These are phyloP conservation scores for Aspergillus hiratsukae DNA, from an alignment of 2,329 filamentous ascomycete genomes.

Conservation along the genomic window DNA sequence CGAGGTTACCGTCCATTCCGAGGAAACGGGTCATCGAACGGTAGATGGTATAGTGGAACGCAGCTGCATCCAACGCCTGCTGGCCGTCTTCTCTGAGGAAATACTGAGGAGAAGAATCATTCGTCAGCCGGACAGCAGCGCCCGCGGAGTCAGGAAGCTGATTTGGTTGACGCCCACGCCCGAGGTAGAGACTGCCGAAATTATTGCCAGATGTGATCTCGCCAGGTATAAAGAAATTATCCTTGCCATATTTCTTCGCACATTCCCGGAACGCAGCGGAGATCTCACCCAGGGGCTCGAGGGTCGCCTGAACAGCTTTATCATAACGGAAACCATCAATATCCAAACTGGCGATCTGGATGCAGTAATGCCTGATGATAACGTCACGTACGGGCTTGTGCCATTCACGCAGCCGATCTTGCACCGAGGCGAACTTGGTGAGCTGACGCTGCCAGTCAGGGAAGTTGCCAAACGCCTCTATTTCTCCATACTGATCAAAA, in stretches of 20 bases:
- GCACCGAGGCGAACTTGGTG: conserved; percentile 61
- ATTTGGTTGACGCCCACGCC: conserved; percentile 54
- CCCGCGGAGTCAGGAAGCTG: conserved; percentile 43
- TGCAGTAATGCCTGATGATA: conserved; percentile 58
- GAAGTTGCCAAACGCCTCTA: conserved; percentile 59
- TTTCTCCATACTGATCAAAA: conserved; percentile 61
- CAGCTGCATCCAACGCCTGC: conserved; percentile 54
- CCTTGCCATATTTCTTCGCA: conserved; percentile 51
- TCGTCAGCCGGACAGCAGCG: conserved; percentile 48
- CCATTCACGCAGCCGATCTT: conserved; percentile 64
- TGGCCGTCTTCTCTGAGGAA: conserved; percentile 51
- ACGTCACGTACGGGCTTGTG: conserved; percentile 53
- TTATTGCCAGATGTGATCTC: conserved; percentile 60
- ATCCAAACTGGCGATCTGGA: conserved; percentile 58
- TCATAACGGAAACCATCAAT: conserved; percentile 63
- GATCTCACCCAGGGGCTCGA: conserved; percentile 56
- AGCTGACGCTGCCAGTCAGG: conserved; percentile 60
- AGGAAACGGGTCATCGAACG: conserved; percentile 56
- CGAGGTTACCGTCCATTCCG: conserved; percentile 53
- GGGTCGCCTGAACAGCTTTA: conserved; percentile 59
- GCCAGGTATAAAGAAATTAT: conserved; percentile 60
- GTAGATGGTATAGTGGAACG: conserved; percentile 60
- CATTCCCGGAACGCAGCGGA: conserved; percentile 54
- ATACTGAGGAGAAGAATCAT: conserved; percentile 36
- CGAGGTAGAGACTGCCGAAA: conserved; percentile 57